Evolutionary conservation across 441 rosid species (phyloP).

Genomic region (Pelargonium citronellum): DNA sequence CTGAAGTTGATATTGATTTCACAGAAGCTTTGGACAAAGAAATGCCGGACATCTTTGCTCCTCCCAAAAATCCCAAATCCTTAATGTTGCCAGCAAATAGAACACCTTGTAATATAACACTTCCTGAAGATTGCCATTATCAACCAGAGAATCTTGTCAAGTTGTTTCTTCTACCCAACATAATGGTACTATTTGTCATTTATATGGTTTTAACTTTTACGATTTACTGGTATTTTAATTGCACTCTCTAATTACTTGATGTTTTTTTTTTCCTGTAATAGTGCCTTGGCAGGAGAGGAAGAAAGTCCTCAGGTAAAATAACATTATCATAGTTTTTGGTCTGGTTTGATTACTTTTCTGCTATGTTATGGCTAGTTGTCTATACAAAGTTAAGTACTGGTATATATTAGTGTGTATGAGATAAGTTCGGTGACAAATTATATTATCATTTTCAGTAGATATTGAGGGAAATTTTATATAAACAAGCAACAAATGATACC

Average conservation of each 20-base stretch:
- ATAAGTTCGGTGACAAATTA: no score
- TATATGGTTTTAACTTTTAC: slow-evolving; percentile 2
- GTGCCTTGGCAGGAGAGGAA: slow-evolving; percentile 73
- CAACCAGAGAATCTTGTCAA: slow-evolving; percentile 88
- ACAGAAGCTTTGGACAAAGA: slow-evolving; percentile 61
- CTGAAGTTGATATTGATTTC: slow-evolving; percentile 65
- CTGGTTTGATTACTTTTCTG: not conserved
- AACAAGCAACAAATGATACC: no score
- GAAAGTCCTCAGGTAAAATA: slow-evolving; percentile 48
- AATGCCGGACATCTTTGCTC: slow-evolving; percentile 52
- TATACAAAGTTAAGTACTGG: not conserved
- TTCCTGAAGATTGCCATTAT: slow-evolving; percentile 95
- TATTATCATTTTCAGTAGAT: no score
- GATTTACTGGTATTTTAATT: slow-evolving; percentile 12
- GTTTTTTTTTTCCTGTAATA: slow-evolving; percentile 34
- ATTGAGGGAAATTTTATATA: no score
- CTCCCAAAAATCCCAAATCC: slow-evolving; percentile 74
- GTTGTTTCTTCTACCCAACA: slow-evolving; percentile 73
- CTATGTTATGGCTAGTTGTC: not conserved
- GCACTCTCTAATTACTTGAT: slow-evolving; percentile 10
- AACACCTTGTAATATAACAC: slow-evolving; percentile 50
- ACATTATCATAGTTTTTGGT: not conserved
- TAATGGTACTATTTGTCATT: slow-evolving; percentile 48
- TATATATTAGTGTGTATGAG: no score
- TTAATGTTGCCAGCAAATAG: slow-evolving; percentile 64